These are phyloP conservation scores for Phytophthora crassamura DNA, from an alignment of 352 stramenopile genomes.

Conservation along the genomic window DNA sequence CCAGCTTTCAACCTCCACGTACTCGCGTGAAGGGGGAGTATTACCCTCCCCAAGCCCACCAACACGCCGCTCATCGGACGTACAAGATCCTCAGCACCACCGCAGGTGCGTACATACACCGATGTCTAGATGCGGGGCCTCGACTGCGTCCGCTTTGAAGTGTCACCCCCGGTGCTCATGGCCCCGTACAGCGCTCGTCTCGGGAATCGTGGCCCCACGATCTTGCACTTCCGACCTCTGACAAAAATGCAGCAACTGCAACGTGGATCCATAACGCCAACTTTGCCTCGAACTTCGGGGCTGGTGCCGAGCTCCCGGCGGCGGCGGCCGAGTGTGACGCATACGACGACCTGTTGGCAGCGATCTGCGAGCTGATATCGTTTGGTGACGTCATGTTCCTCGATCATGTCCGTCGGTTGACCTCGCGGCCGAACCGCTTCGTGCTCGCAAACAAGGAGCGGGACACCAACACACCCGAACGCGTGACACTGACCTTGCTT, in stretches of 20 bases:
- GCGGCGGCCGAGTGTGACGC: background rate
- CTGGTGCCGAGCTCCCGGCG: background rate
- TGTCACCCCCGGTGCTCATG: slow-evolving; percentile 1
- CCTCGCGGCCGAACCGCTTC: background rate
- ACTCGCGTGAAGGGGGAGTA: slow-evolving; percentile 8
- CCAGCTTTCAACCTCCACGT: background rate
- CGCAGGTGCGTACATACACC: slow-evolving; percentile 12
- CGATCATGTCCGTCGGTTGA: background rate
- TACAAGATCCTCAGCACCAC: slow-evolving; percentile 2
- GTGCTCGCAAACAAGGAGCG: background rate
- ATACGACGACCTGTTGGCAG: background rate
- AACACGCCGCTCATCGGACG: slow-evolving; percentile 3
- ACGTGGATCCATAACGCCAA: slow-evolving; percentile 5
- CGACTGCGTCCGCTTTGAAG: background rate
- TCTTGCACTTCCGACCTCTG: background rate
- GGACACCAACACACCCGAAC: background rate
- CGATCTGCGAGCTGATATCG: slow-evolving; percentile 1
- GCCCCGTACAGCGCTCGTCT: background rate
- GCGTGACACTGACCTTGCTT: background rate
- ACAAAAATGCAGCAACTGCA: slow-evolving; percentile 1
- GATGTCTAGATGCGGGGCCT: slow-evolving; percentile 12
- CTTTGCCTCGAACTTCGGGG: background rate
- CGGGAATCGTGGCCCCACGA: background rate
- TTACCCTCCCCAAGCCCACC: slow-evolving; percentile 5
- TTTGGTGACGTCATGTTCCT: background rate